Conservation (phyloP, 305 asterid genomes). For the Solanum hybrid region DNA sequence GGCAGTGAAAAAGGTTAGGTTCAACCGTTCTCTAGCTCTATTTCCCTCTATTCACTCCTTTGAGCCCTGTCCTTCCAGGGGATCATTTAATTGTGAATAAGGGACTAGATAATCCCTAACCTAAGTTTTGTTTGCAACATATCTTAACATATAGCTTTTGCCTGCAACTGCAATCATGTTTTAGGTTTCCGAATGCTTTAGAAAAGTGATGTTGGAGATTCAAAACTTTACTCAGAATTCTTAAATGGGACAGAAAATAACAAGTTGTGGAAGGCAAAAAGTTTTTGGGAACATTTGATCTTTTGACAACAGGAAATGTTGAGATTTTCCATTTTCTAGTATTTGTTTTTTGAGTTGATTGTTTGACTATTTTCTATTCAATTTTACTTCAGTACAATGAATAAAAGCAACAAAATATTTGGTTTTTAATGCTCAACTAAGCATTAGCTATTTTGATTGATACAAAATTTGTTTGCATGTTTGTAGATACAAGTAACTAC, state of each 20-base stretch:
- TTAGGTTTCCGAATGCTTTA: not conserved
- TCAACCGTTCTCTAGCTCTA: not conserved
- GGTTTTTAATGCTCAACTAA: not conserved
- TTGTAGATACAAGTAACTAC: not conserved
- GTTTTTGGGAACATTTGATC: not conserved
- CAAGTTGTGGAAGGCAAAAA: not conserved
- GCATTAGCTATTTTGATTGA: not conserved
- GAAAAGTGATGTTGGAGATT: not conserved
- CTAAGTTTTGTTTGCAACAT: not conserved
- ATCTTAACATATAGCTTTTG: not conserved
- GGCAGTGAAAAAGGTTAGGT: slow-evolving; percentile 65
- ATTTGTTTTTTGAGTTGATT: not conserved
- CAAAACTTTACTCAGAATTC: not conserved
- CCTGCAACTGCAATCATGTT: not conserved
- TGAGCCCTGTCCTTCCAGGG: not conserved
- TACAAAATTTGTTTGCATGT: not conserved
- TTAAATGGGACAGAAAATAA: not conserved
- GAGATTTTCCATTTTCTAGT: not conserved
- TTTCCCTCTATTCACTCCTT: not conserved
- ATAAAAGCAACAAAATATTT: not conserved
- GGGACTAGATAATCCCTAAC: not conserved
- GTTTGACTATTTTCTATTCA: not conserved
- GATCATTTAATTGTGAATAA: not conserved
- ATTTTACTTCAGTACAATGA: not conserved
- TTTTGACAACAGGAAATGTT: not conserved